Evolutionary conservation across 192 early-diverging fungal genomes (phyloP).

Genomic region (Coemansia sp.): DNA sequence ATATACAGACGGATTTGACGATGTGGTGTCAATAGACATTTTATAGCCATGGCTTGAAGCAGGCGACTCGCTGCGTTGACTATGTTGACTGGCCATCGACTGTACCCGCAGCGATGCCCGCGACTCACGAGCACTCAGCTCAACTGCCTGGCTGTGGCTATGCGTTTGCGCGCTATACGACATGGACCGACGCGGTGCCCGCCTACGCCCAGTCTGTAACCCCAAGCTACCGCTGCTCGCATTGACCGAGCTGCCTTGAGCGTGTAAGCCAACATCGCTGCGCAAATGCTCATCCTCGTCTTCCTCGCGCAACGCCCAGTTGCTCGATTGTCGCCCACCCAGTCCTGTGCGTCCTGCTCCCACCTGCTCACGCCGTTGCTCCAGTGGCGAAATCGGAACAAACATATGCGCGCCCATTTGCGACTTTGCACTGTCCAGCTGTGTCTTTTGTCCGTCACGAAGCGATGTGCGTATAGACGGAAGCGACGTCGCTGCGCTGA

Average conservation of each 20-base stretch:
- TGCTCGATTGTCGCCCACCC: conserved; percentile 6
- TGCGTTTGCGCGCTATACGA: conserved; percentile 35
- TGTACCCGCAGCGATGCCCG: conserved; percentile 3
- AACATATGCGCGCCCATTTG: conserved; percentile 33
- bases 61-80: not conserved
- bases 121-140: conserved; percentile 16
- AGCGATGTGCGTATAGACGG: conserved; percentile 36
- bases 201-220: conserved; percentile 6
- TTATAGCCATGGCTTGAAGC: not conserved
- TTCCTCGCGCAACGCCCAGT: conserved; percentile 44
- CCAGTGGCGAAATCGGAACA: conserved; percentile 50
- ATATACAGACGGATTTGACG: not conserved
- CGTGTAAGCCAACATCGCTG: not conserved
- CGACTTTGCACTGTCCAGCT: conserved; percentile 22
- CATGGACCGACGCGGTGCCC: conserved; percentile 36
- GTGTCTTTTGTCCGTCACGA: conserved; percentile 24
- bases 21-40: not conserved
- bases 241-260: not conserved
- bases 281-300: conserved; percentile 41
- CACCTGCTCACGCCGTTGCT: conserved; percentile 45
- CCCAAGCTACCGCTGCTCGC: conserved; percentile 7
- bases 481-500: conserved; percentile 43
- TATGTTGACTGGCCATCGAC: not conserved
- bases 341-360: not conserved
- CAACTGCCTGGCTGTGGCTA: conserved; percentile 15